Evolutionary conservation across 2,329 filamentous ascomycete genomes (phyloP), one percentile per base, ranked within the genome.

Genomic region (Colletotrichum neosansevieriae): DNA sequence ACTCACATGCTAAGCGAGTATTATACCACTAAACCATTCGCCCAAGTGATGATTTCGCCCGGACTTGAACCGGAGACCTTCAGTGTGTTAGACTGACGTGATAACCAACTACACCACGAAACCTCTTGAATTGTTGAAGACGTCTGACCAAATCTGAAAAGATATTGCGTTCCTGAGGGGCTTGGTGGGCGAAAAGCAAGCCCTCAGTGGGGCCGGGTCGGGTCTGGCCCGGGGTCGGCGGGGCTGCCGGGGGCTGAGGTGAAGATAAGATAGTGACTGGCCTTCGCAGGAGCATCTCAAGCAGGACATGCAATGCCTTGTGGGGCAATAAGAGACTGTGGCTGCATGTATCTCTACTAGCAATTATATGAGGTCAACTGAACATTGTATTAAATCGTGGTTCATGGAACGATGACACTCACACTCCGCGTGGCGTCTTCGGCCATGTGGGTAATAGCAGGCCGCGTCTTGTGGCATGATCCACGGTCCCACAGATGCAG

Each of bases 71-170:
- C 60, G 65, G 65, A 68, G 65, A 68, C 65, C 65, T 68, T 68
- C 65, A 68, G 65, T 68, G 65, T 77, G 79, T 83, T 83, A 82
- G 79, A 82, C 80, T 81, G 79, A 82, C 77, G 81, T 82, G 80
- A 82, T 82, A 81, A 82, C 80, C 80, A 82, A 82, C 80, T 77
- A 76, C 75, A 76, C 75, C 74, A 77, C 63, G 44, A 68, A 47
- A 68, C 65, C 64, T 36, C 19, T n/a, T 11, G 15, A 5, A 34
- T 67, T 64, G 60, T 53, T 67, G 60, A 29, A 5, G 0, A 0
- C 3, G 0, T 1, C 0, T 0, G 1, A n/a, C n/a, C 34, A 13
- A 4, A 0, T 13, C 29, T 10, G 2, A 1, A 11, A n/a, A 29
- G 29, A 63, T 60, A 45, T 1, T 32, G 44, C 15, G 17, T 19